Evolutionary conservation across 257 asterid species (phyloP), one percentile per base, ranked within the genome.

Genomic region (Leonotis leonurus): DNA sequence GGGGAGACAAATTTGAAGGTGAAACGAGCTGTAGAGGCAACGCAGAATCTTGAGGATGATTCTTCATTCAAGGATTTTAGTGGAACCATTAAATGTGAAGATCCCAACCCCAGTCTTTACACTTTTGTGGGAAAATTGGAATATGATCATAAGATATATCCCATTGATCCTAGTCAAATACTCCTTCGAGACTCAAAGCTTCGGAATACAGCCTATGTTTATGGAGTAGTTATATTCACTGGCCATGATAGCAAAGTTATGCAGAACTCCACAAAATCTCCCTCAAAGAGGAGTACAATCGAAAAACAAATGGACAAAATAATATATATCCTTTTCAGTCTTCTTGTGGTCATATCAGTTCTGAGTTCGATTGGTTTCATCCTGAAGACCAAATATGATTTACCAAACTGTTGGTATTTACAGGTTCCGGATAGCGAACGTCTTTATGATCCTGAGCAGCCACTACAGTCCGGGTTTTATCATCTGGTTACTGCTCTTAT

Each of bases 1-100:
- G 98, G 98, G 62, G 98, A 90, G 80, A 90, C 98, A 53, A 90
- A 90, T 80, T 81, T 90, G 78, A 90, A 90, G 77, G 95, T 90
- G 36, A 90, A 90, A 77, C 80, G 93, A 60, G 85, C 95, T 60
- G 41, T 79, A 62, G 98, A 90, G 82, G 76, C 65, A 36, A 88
- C 96, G 6, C 67, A 88, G 60, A 64, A 81, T 20, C 70, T 86
- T 18, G 92, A 84, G 6, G 91, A 84, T 39, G 95, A 82, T 48
- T 54, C 69, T 10, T 25, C 91, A 55, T 88, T 91, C 64, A 84
- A 79, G 81, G 94, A 88, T 67, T 84, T 91, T 63, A 76, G 62
- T 26, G 98, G 83, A 52, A 79, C 80, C 60, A 75, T 91, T 64
- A 81, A 66, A 62, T 91, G 96, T 39, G 98, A 91, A 78, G 98